A percentile compares a stretch with the other conserved stretches of the same genome.
phyloP scores from a whole-genome alignment of 441 rosid species.

The Gossypium davidsonii region DNA sequence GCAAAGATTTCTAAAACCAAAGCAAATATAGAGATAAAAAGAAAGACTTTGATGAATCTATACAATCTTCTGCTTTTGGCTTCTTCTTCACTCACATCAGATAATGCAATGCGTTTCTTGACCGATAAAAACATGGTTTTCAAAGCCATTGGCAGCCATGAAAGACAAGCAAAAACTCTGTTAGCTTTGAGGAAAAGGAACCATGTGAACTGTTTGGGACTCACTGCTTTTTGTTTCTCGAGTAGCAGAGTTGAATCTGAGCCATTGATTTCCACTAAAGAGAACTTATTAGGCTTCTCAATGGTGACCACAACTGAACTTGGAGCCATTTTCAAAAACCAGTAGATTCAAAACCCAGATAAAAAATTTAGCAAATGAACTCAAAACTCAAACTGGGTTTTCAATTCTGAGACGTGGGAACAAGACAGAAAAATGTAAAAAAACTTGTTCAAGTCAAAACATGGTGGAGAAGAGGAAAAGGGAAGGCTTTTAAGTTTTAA shows the following conservation, averaged over 20 bases:
- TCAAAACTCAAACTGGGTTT: slow-evolving; percentile 11
- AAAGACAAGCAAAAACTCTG: slow-evolving; percentile 48
- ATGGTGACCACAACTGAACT: slow-evolving; percentile 56
- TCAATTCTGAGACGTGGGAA: slow-evolving; percentile 18
- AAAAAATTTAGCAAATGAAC: slow-evolving; percentile 15
- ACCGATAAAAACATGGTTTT: slow-evolving; percentile 36
- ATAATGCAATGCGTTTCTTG: slow-evolving; percentile 51
- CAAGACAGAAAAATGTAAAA: background rate
- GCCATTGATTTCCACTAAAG: slow-evolving; percentile 45
- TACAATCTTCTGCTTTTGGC: slow-evolving; percentile 55
- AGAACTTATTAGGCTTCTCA: slow-evolving; percentile 53
- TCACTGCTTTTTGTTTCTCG: slow-evolving; percentile 50
- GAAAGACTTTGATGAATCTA: slow-evolving; percentile 61
- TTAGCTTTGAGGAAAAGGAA: slow-evolving; percentile 59
- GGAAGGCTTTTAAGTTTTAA: slow-evolving; percentile 2
- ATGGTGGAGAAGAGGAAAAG: slow-evolving; percentile 1
- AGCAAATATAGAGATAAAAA: slow-evolving; percentile 49
- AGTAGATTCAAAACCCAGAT: slow-evolving; percentile 17
- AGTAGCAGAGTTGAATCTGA: slow-evolving; percentile 40
- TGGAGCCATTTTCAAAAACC: slow-evolving; percentile 42
- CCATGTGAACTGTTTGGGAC: slow-evolving; percentile 68
- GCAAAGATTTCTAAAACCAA: slow-evolving; percentile 62
- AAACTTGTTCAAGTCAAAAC: slow-evolving; percentile 11
- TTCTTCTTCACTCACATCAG: slow-evolving; percentile 49
- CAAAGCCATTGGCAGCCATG: slow-evolving; percentile 47